Percentiles rank a stretch among this genome's conserved stretches.
Evolutionary conservation across 257 asterid genomes (phyloP).

Genomic region (Solanum virginianum): DNA sequence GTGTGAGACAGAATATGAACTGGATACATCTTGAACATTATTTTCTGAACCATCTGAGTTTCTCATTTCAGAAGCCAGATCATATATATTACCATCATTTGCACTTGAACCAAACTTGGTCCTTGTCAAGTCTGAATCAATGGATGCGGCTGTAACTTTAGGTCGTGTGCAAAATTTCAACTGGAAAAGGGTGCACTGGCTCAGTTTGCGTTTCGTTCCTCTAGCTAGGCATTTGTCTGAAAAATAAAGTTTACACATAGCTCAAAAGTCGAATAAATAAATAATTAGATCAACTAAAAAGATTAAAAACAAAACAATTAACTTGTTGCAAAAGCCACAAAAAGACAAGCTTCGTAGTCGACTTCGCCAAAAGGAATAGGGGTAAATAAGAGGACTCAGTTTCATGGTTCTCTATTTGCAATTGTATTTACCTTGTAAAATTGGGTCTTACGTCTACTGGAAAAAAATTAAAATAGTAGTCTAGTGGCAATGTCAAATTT

Average conservation of each 20-base stretch:
- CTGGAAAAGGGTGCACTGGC: conserved; percentile 74
- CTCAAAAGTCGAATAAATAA: neutral
- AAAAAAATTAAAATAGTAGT: neutral
- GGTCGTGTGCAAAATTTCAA: conserved; percentile 50
- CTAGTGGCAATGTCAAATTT: neutral
- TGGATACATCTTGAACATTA: neutral
- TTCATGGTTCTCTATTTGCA: neutral
- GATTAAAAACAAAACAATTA: neutral
- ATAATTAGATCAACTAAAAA: neutral
- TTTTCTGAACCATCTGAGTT: conserved; percentile 17
- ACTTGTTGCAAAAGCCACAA: neutral
- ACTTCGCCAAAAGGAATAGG: neutral
- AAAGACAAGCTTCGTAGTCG: neutral
- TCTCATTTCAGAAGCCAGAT: neutral
- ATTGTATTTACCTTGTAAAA: neutral
- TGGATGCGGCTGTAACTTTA: conserved; percentile 20
- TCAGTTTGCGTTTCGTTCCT: conserved; percentile 68
- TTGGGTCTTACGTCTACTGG: neutral
- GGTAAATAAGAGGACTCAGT: neutral
- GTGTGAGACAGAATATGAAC: neutral
- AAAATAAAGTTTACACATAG: conserved; percentile 6
- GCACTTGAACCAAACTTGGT: conserved; percentile 1
- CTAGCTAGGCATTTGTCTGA: conserved; percentile 70
- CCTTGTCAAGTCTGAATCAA: conserved; percentile 8
- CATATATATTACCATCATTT: neutral